Evolutionary conservation across 352 stramenopile species (phyloP).

Genomic region (Hyphochytrium catenoides): DNA sequence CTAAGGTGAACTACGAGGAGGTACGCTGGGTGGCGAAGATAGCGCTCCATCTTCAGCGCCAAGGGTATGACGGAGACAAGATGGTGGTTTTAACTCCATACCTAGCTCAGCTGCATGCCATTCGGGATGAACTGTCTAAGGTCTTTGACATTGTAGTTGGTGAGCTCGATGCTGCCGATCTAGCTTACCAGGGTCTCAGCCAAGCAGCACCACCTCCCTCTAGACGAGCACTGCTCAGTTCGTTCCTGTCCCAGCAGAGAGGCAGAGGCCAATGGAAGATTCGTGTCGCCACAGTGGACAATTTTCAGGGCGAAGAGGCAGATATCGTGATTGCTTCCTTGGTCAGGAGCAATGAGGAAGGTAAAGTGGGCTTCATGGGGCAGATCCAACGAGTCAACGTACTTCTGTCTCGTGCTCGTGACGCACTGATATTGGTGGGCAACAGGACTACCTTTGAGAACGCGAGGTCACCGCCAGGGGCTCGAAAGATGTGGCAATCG

Average conservation of each 20-base stretch:
- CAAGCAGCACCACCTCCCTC: too few relatives aligned
- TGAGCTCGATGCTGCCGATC: too few relatives aligned
- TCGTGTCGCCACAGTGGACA: conserved; percentile 27
- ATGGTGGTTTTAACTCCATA: conserved; percentile 57
- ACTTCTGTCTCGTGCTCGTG: conserved; percentile 25
- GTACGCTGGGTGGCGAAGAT: conserved; percentile 30
- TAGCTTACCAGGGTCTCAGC: too few relatives aligned
- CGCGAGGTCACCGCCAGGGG: conserved; percentile 14
- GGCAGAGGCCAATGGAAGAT: too few relatives aligned
- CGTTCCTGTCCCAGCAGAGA: too few relatives aligned
- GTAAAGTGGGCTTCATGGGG: conserved; percentile 41
- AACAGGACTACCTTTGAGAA: conserved; percentile 16
- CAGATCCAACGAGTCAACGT: conserved; percentile 39
- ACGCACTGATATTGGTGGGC: conserved; percentile 28
- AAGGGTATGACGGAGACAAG: conserved; percentile 40
- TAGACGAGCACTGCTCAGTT: too few relatives aligned
- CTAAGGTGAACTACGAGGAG: conserved; percentile 37
- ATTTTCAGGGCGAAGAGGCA: conserved; percentile 49
- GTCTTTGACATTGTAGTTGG: too few relatives aligned
- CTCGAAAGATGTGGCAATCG: conserved; percentile 19
- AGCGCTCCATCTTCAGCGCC: conserved; percentile 32
- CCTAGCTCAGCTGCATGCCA: conserved; percentile 34
- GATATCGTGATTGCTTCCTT: conserved; percentile 30
- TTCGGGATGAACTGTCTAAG: conserved; percentile 22
- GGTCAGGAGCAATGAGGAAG: conserved; percentile 25